These are phyloP conservation scores for Fomitopsis serialis DNA, from an alignment of 768 basidiomycete species.

Conservation along the genomic window DNA sequence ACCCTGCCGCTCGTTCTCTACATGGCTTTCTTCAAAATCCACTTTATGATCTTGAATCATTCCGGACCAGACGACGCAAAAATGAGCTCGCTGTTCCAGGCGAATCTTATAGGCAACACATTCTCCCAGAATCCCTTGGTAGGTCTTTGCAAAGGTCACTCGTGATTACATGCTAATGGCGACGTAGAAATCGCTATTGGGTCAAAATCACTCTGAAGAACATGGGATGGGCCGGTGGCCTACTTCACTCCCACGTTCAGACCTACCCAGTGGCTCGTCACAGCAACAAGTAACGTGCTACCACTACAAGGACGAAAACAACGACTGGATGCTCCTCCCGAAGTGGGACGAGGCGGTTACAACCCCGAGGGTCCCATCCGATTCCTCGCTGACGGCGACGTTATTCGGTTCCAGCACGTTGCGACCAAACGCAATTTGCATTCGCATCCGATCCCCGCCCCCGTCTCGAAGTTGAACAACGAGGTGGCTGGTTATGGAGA, in stretches of 20 bases:
- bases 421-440: conserved; percentile 90
- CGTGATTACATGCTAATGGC: not conserved
- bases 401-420: conserved; percentile 74
- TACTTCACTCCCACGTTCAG: conserved; percentile 96
- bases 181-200: conserved; percentile 78
- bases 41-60: conserved; percentile 91
- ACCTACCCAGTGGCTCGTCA: conserved; percentile 81
- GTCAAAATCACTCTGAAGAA: conserved; percentile 91
- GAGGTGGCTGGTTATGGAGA: conserved; percentile 97
- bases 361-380: conserved; percentile 63
- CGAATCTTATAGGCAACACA: conserved; percentile 91
- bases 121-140: conserved; percentile 87
- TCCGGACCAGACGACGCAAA: conserved; percentile 96
- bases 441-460: conserved; percentile 84
- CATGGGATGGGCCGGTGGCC: conserved; percentile 95
- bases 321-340: conserved; percentile 81
- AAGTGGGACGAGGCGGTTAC: conserved; percentile 71
- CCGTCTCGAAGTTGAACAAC: conserved; percentile 81
- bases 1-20: conserved; percentile 89
- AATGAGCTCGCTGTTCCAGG: conserved; percentile 98
- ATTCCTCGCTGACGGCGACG: conserved; percentile 72
- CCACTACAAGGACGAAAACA: conserved; percentile 99
- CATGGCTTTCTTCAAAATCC: conserved; percentile 91
- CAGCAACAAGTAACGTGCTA: conserved; percentile 99
- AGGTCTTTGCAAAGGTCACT: conserved; percentile 14